Evolutionary conservation across 2,329 filamentous ascomycete genomes (phyloP).

Genomic region (Grosmannia clavigera): DNA sequence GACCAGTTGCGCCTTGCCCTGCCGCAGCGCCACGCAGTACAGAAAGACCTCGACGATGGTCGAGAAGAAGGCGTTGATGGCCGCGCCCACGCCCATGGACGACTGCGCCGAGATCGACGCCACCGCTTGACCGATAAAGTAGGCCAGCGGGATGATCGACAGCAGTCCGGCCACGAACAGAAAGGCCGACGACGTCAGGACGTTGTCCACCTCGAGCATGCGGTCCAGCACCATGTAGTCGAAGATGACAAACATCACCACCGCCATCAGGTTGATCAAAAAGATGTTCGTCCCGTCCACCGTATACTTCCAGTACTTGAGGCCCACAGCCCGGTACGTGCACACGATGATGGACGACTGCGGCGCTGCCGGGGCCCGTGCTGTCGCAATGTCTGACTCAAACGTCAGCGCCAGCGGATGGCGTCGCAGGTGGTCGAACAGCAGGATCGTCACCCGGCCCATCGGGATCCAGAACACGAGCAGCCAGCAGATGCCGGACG

Average conservation of each 20-base stretch:
- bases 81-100: constrained; percentile 93
- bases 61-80: constrained; percentile 96
- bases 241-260: constrained; percentile 89
- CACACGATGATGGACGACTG: constrained; percentile 84
- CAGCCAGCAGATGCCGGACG: constrained; percentile 87
- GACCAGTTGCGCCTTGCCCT: constrained; percentile 86
- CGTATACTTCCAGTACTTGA: constrained; percentile 99
- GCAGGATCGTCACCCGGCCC: constrained; percentile 83
- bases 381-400: constrained; percentile 69
- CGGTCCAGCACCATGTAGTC: constrained; percentile 75
- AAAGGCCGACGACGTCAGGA: constrained; percentile 71
- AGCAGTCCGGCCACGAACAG: constrained; percentile 74
- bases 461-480: constrained; percentile 97
- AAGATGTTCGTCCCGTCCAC: constrained; percentile 98
- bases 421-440: constrained; percentile 82
- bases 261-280: constrained; percentile 87
- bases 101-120: constrained; percentile 97
- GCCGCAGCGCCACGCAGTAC: constrained; percentile 84
- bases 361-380: constrained; percentile 56
- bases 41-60: constrained; percentile 96
- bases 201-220: constrained; percentile 54
- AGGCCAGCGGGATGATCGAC: constrained; percentile 91
- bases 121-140: constrained; percentile 97
- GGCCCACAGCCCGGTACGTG: constrained; percentile 89
- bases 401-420: constrained; percentile 90